Evolutionary conservation across 176 grass and related monocot species (phyloP).

Genomic region (Neostapfia colusana): DNA sequence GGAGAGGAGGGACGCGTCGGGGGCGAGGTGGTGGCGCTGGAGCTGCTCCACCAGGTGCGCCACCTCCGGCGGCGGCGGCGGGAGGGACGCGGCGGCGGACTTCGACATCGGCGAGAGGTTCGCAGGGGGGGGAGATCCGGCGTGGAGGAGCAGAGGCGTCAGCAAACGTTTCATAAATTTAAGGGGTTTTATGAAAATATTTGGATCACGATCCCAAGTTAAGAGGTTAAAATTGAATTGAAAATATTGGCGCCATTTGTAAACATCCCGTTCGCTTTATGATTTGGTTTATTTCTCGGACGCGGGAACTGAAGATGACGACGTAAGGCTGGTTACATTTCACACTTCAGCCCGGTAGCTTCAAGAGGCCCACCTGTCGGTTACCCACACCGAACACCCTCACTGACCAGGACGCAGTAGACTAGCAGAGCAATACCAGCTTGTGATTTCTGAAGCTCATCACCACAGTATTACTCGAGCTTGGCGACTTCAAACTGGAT

Average conservation of each 20-base stretch:
- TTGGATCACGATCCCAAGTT: too few species aligned
- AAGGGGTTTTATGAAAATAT: too few species aligned
- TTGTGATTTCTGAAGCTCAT: neutral
- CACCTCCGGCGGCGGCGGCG: slow-evolving; percentile 71
- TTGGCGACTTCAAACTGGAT: neutral
- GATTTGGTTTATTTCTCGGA: too few species aligned
- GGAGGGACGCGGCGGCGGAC: slow-evolving; percentile 48
- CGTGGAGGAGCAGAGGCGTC: too few species aligned
- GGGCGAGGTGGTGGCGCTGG: slow-evolving; percentile 87
- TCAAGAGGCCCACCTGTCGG: neutral
- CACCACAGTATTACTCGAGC: neutral
- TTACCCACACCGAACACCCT: too few species aligned
- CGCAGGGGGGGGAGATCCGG: too few species aligned
- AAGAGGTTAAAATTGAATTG: too few species aligned
- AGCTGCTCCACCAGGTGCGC: slow-evolving; percentile 81
- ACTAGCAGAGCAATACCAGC: neutral
- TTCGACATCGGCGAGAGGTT: slow-evolving; percentile 58
- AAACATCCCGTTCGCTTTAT: too few species aligned
- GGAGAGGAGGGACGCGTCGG: slow-evolving; percentile 81
- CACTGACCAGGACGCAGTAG: too few species aligned
- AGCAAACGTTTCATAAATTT: too few species aligned
- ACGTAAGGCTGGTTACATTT: slow-evolving; percentile 31
- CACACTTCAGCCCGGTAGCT: neutral
- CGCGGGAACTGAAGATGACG: slow-evolving; percentile 37
- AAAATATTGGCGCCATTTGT: too few species aligned